Evolutionary conservation across 345 rosid genomes (phyloP).

Genomic region (Cardamine occulta): DNA sequence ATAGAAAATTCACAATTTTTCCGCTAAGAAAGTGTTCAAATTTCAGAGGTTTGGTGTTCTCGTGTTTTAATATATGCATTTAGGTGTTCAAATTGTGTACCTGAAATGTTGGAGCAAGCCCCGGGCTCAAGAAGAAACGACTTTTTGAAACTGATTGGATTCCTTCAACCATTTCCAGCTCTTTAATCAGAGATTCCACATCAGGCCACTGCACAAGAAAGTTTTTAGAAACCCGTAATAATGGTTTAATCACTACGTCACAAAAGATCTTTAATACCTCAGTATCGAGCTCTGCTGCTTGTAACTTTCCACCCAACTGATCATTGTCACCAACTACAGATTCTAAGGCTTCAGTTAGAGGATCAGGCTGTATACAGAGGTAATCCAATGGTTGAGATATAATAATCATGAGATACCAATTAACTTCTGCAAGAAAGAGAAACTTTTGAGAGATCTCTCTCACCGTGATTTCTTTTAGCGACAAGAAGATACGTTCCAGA

Average conservation of each 20-base stretch:
- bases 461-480: slow-evolving; percentile 84
- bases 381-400: not conserved
- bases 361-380: slow-evolving; percentile 71
- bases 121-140: slow-evolving; percentile 88
- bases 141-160: slow-evolving; percentile 80
- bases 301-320: slow-evolving; percentile 56
- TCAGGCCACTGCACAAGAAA: slow-evolving; percentile 78
- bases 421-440: not conserved
- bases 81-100: slow-evolving; percentile 43
- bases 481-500: slow-evolving; percentile 83
- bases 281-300: slow-evolving; percentile 71
- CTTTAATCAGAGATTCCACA: slow-evolving; percentile 83
- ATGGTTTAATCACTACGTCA: not conserved
- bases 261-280: slow-evolving; percentile 54
- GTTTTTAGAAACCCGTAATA: not conserved
- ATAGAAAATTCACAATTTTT: not conserved
- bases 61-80: not conserved
- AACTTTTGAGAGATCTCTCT: slow-evolving; percentile 5
- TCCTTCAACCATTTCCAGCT: slow-evolving; percentile 75
- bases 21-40: not conserved
- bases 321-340: slow-evolving; percentile 69
- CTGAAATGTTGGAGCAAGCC: slow-evolving; percentile 97
- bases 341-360: slow-evolving; percentile 76
- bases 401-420: not conserved
- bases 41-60: not conserved